phyloP scores from a whole-genome alignment of 257 asterid genomes.

The Agastache rugosa region DNA sequence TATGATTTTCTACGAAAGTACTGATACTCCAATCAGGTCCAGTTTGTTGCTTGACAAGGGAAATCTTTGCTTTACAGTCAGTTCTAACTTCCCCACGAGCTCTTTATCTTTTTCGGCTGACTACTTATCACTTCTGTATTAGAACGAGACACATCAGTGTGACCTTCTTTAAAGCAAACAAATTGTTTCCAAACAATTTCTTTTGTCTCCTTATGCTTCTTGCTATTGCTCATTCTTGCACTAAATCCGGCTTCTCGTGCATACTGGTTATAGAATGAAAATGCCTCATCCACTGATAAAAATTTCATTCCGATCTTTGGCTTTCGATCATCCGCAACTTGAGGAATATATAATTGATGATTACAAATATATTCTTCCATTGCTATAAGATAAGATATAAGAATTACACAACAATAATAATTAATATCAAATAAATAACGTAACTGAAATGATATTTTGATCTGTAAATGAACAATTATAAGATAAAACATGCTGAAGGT shows the following conservation, averaged over 20 bases:
- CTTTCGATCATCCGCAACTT: neutral
- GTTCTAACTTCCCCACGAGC: neutral
- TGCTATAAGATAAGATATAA: neutral
- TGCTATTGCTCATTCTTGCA: neutral
- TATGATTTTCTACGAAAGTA: neutral
- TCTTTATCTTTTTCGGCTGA: neutral
- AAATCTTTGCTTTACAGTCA: neutral
- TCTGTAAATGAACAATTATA: no score
- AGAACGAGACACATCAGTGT: neutral
- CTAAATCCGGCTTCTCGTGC: neutral
- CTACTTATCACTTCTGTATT: neutral
- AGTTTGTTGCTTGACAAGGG: neutral
- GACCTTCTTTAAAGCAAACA: neutral
- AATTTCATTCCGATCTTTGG: neutral
- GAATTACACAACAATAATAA: no score
- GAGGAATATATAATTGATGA: neutral
- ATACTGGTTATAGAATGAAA: neutral
- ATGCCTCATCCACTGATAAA: neutral
- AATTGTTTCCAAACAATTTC: neutral
- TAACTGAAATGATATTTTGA: no score
- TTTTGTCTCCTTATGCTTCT: neutral
- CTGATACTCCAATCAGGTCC: neutral
- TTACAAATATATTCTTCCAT: neutral
- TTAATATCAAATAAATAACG: no score
- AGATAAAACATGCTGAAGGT: no score